Percentiles rank a stretch among this genome's conserved stretches.
These are phyloP conservation scores for Stentor coeruleus DNA, from an alignment of 73 alveolate species.

Conservation along the genomic window DNA sequence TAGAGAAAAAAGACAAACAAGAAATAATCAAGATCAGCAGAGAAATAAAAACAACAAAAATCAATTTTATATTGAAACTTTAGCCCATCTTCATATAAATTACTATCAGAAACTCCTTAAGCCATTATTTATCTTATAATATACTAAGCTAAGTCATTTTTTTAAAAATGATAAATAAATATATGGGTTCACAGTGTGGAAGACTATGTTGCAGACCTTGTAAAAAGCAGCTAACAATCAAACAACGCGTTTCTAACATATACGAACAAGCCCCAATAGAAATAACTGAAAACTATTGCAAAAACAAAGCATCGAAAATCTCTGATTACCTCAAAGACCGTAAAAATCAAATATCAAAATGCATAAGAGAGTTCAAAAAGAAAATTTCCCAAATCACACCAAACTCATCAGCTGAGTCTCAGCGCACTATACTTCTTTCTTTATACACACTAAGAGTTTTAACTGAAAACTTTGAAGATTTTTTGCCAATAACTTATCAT, in stretches of 20 bases:
- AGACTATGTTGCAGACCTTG: conserved; percentile 23
- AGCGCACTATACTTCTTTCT: not conserved
- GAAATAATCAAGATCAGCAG: too few relatives aligned
- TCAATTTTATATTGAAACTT: too few relatives aligned
- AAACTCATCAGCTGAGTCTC: not conserved
- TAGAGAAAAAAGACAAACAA: too few relatives aligned
- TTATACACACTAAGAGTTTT: not conserved
- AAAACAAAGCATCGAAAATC: not conserved
- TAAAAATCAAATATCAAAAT: not conserved
- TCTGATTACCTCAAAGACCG: conserved; percentile 15
- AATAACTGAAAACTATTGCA: not conserved
- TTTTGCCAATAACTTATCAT: not conserved
- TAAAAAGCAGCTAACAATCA: conserved; percentile 3
- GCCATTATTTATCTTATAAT: too few relatives aligned
- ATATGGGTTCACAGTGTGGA: conserved; percentile 26
- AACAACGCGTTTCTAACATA: not conserved
- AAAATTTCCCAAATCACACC: not conserved
- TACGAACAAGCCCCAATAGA: not conserved
- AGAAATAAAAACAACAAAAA: too few relatives aligned
- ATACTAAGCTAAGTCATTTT: too few relatives aligned
- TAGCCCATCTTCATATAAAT: too few relatives aligned
- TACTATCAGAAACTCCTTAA: too few relatives aligned
- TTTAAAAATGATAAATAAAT: too few relatives aligned
- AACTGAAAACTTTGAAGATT: not conserved
- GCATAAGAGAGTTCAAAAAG: not conserved